Percentiles rank a stretch among this genome's conserved stretches.
Conservation (phyloP, 495 filamentous ascomycete species). For the Sphaerosporella brunnea region DNA sequence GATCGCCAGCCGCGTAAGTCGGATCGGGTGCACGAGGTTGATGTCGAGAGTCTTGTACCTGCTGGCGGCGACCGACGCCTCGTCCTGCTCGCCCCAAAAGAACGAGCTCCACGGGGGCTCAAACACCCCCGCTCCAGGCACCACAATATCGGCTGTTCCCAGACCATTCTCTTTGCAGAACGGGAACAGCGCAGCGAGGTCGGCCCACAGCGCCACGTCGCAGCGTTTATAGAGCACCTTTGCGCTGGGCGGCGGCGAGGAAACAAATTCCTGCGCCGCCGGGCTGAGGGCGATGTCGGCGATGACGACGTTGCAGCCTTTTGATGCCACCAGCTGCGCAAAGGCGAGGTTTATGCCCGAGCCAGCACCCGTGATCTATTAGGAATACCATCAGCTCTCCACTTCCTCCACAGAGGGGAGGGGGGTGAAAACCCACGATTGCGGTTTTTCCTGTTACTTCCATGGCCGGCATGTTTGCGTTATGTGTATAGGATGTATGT, state of each 20-base stretch:
- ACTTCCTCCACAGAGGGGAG: background rate
- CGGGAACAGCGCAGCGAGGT: slow-evolving; percentile 40
- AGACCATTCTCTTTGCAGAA: slow-evolving; percentile 28
- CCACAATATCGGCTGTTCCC: slow-evolving; percentile 43
- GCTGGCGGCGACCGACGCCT: slow-evolving; percentile 14
- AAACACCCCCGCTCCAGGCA: slow-evolving; percentile 51
- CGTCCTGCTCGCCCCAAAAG: slow-evolving; percentile 31
- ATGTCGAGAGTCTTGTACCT: slow-evolving; percentile 45
- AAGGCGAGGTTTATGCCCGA: slow-evolving; percentile 53
- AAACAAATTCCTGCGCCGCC: slow-evolving; percentile 41
- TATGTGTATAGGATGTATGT: too few relatives aligned
- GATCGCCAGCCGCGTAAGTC: slow-evolving; percentile 46
- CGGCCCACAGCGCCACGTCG: slow-evolving; percentile 42
- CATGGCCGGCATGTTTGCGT: background rate
- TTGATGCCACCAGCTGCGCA: slow-evolving; percentile 38
- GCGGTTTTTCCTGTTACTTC: slow-evolving; percentile 42
- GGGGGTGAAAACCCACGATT: slow-evolving; percentile 30
- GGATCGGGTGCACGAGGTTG: slow-evolving; percentile 53
- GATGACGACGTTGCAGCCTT: slow-evolving; percentile 47
- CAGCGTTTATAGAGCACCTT: slow-evolving; percentile 37
- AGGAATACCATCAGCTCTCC: background rate
- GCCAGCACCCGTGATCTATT: slow-evolving; percentile 40
- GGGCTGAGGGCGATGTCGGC: slow-evolving; percentile 47
- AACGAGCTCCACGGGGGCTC: slow-evolving; percentile 52
- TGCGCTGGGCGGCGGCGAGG: slow-evolving; percentile 30